phyloP scores from a whole-genome alignment of 306 rosid species.

The Acacia confusa region DNA sequence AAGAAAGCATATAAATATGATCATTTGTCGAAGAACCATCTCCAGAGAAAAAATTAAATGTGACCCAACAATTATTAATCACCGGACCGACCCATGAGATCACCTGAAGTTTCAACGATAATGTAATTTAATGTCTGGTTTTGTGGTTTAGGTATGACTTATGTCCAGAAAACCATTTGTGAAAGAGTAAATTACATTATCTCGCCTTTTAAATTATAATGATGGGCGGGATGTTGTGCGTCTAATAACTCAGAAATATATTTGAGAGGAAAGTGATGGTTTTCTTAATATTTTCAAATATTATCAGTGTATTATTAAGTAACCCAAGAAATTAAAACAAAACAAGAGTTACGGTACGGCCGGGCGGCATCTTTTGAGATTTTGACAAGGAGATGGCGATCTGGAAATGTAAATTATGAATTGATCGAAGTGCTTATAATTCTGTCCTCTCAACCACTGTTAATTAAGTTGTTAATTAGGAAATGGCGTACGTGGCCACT shows the following conservation, averaged over 20 bases:
- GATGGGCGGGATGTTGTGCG: neutral
- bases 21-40: neutral
- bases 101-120: conserved; percentile 29
- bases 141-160: neutral
- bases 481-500: neutral
- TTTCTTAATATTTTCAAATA: neutral
- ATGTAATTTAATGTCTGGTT: neutral
- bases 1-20: neutral
- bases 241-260: neutral
- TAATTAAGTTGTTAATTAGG: neutral
- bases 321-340: no score
- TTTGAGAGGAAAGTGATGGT: neutral
- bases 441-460: neutral
- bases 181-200: conserved; percentile 30
- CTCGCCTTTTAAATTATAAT: neutral
- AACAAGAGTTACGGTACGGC: neutral
- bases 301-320: neutral
- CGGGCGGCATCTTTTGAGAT: neutral
- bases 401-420: neutral
- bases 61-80: neutral
- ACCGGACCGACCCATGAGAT: neutral
- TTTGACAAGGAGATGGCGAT: neutral
- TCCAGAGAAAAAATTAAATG: neutral
- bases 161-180: neutral
- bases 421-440: neutral